phyloP scores from a whole-genome alignment of 352 stramenopile species.

The Phytophthora pluvialis region DNA sequence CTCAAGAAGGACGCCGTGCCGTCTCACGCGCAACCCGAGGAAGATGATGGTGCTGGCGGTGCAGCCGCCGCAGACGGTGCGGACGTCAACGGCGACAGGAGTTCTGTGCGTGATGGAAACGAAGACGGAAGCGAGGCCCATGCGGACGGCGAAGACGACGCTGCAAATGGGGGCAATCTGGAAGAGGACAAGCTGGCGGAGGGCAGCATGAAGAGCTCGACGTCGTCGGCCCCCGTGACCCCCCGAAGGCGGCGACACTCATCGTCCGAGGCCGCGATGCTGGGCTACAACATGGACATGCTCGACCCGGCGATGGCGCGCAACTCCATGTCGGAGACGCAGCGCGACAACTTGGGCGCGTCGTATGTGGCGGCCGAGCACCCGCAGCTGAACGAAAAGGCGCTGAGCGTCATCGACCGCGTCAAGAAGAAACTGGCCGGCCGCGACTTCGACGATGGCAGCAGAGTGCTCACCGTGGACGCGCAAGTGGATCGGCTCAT shows the following conservation, averaged over 20 bases:
- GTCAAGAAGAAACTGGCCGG: conserved; percentile 99
- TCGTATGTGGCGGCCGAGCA: conserved; percentile 69
- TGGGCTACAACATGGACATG: conserved; percentile 65
- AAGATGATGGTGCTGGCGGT: conserved; percentile 46
- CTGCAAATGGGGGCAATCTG: conserved; percentile 19
- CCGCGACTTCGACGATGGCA: conserved; percentile 95
- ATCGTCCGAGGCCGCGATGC: conserved; percentile 67
- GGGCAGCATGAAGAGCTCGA: conserved; percentile 68
- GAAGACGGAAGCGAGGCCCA: conserved; percentile 23
- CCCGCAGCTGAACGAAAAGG: conserved; percentile 90
- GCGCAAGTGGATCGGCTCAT: conserved; percentile 99
- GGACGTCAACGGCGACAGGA: conserved; percentile 26
- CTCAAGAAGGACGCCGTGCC: conserved; percentile 88
- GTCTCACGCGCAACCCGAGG: conserved; percentile 75
- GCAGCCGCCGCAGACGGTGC: conserved; percentile 32
- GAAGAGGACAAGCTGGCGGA: conserved; percentile 47
- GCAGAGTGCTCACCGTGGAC: conserved; percentile 80
- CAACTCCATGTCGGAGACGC: conserved; percentile 70
- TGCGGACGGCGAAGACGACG: conserved; percentile 30
- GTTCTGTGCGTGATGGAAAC: conserved; percentile 24
- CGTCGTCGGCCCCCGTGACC: conserved; percentile 47
- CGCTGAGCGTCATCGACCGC: conserved; percentile 96
- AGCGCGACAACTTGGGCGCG: conserved; percentile 52
- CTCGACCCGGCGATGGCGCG: conserved; percentile 57
- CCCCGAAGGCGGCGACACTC: conserved; percentile 63